Evolutionary conservation across 129 eudicot species (phyloP), one percentile per base, ranked within the genome.

Genomic region (Flaveria trinervia): DNA sequence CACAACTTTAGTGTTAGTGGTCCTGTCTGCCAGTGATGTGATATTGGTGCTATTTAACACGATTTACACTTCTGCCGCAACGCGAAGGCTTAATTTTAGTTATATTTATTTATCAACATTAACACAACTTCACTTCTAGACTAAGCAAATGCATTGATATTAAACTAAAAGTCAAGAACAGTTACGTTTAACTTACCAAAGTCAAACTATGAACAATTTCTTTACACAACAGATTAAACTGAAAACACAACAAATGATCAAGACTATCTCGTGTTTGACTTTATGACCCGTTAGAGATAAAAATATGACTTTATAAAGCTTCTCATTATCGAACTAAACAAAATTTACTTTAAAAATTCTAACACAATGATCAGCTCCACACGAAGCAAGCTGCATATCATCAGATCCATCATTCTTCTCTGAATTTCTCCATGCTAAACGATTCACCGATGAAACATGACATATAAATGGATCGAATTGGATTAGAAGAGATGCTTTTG

Each of bases 331-430:
- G 41, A 73, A 59, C 62, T 76, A 86, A 59, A 72, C 56, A 68
- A 86, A 49, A 61, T 71, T 85, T 43, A 94, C 86, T 61, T 84
- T 79, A 44, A 84, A 94, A 18, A 94, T 79, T 66, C 97, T 86
- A 61, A 94, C 99, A 86, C 96, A 87, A 86, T 90, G 92, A 86
- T 92, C 98, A 65, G 89, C 94, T 36, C 98, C 96, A 77, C 98
- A 93, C 1, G 98, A 90, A 48, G 97, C 98, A 68, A 93, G 97
- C 87, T 89, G 87, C 85, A 86, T 26, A 66, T 74, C 80, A 22
- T 57, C 69, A 15, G 75, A 70, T 72, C 79, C 96, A 45, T 83
- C 86, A 18, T 77, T 76, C 84, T 79, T 87, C 81, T 84, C 85
- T 2, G 78, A 16, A 30, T 65, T 68, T 78, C 84, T 91, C 99